phyloP scores from a whole-genome alignment of 805 yeast genomes.

The Clavispora carvajalis region DNA sequence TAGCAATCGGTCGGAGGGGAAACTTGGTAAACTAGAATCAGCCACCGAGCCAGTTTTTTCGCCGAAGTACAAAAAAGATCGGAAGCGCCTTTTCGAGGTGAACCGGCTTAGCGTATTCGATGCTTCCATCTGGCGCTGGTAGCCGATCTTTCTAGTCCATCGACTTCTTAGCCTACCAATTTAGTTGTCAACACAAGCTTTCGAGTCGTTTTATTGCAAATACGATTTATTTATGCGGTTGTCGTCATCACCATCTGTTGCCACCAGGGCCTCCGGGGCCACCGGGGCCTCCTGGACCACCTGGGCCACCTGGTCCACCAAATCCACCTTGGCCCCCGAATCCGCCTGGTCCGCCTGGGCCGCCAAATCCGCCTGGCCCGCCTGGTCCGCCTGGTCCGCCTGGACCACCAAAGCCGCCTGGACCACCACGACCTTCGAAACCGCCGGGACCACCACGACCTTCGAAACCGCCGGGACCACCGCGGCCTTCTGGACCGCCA shows the following conservation, averaged over 20 bases:
- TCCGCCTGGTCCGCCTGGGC: constrained; percentile 6
- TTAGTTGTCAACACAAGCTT: too few species aligned
- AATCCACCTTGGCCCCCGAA: constrained; percentile 7
- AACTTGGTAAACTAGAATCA: too few species aligned
- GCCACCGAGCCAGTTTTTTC: too few species aligned
- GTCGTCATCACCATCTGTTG: neutral
- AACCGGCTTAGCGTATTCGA: too few species aligned
- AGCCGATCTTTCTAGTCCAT: too few species aligned
- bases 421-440: constrained; percentile 6
- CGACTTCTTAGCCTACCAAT: too few species aligned
- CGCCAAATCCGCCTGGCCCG: constrained; percentile 12
- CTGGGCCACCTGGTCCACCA: constrained; percentile 10
- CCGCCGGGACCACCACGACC: constrained; percentile 9
- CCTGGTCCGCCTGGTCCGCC: constrained; percentile 8
- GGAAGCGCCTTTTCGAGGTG: too few species aligned
- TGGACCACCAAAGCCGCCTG: constrained; percentile 7
- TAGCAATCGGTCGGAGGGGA: too few species aligned
- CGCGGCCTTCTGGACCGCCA: constrained; percentile 4
- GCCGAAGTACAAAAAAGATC: too few species aligned
- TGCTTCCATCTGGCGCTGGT: too few species aligned
- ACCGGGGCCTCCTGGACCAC: constrained; percentile 1
- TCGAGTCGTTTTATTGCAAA: too few species aligned
- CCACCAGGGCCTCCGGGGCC: constrained; percentile 4
- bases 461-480: constrained; percentile 3
- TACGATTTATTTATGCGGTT: too few species aligned